Conservation (phyloP, 495 filamentous ascomycete species). For the Lasiosphaeria ovina region DNA sequence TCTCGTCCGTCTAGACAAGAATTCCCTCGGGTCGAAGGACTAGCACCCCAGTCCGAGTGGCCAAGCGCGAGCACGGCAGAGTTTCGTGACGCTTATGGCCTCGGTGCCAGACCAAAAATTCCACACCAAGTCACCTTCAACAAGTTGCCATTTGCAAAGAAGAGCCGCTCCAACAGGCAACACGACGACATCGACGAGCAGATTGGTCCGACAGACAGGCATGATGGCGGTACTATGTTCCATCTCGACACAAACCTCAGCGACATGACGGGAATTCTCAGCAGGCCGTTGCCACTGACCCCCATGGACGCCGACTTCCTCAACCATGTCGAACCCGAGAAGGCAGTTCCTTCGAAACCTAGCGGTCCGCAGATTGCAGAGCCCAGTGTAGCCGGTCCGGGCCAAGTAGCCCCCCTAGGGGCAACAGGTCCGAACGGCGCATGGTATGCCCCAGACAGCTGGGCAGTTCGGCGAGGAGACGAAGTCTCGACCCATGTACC, state of each 20-base stretch:
- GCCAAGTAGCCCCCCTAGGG: background rate
- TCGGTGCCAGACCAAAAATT: slow-evolving; percentile 29
- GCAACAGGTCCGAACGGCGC: slow-evolving; percentile 37
- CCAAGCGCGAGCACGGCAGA: slow-evolving; percentile 26
- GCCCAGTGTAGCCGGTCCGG: background rate
- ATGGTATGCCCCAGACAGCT: slow-evolving; percentile 92
- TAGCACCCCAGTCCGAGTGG: slow-evolving; percentile 47
- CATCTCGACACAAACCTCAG: slow-evolving; percentile 79
- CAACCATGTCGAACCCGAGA: slow-evolving; percentile 52
- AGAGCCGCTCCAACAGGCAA: slow-evolving; percentile 35
- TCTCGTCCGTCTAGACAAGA: slow-evolving; percentile 51
- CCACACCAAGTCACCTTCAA: slow-evolving; percentile 58
- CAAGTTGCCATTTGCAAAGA: slow-evolving; percentile 51
- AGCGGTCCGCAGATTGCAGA: background rate
- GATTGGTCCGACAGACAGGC: slow-evolving; percentile 44
- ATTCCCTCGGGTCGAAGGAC: slow-evolving; percentile 43
- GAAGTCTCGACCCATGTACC: slow-evolving; percentile 45
- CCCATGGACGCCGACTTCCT: slow-evolving; percentile 59
- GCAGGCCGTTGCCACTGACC: slow-evolving; percentile 58
- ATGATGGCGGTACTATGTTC: slow-evolving; percentile 50
- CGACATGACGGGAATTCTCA: slow-evolving; percentile 82
- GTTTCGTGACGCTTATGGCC: slow-evolving; percentile 33
- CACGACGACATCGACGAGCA: slow-evolving; percentile 49
- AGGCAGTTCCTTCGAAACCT: slow-evolving; percentile 11
- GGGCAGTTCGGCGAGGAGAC: slow-evolving; percentile 75